Conservation (phyloP, 305 asterid genomes). For the Fraxinus floribunda region DNA sequence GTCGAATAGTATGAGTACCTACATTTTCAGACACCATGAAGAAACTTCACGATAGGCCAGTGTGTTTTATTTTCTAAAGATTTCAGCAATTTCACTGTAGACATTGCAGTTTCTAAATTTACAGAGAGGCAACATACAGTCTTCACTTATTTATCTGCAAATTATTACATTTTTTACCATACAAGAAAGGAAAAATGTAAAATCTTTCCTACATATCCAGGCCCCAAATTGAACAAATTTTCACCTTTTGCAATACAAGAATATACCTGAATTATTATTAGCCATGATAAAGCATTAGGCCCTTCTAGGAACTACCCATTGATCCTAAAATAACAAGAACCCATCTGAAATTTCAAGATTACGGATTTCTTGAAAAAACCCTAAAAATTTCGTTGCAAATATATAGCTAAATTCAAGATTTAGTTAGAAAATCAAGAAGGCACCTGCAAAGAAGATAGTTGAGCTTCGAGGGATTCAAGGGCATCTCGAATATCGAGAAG, state of each 20-base stretch:
- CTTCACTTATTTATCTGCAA: neutral
- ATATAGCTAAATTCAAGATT: neutral
- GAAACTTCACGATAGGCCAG: neutral
- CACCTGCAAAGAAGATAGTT: conserved; percentile 88
- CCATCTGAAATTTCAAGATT: conserved; percentile 9
- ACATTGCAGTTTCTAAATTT: neutral
- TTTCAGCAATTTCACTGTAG: neutral
- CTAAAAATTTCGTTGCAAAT: neutral
- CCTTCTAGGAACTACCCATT: conserved; percentile 6
- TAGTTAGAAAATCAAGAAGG: neutral
- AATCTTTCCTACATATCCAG: neutral
- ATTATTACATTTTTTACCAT: neutral
- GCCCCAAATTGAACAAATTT: neutral
- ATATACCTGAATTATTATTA: neutral
- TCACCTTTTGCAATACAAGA: neutral
- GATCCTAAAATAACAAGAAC: conserved; percentile 13
- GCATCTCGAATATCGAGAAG: conserved; percentile 76
- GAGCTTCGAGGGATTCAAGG: conserved; percentile 80
- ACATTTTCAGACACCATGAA: neutral
- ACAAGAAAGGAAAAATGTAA: neutral
- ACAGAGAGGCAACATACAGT: neutral
- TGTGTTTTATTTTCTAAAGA: neutral
- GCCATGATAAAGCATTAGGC: neutral
- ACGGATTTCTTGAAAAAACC: conserved; percentile 7
- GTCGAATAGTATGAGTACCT: neutral